Evolutionary conservation across 2,329 filamentous ascomycete genomes (phyloP), one percentile per base, ranked within the genome.

Genomic region (Ophiostoma sp.): DNA sequence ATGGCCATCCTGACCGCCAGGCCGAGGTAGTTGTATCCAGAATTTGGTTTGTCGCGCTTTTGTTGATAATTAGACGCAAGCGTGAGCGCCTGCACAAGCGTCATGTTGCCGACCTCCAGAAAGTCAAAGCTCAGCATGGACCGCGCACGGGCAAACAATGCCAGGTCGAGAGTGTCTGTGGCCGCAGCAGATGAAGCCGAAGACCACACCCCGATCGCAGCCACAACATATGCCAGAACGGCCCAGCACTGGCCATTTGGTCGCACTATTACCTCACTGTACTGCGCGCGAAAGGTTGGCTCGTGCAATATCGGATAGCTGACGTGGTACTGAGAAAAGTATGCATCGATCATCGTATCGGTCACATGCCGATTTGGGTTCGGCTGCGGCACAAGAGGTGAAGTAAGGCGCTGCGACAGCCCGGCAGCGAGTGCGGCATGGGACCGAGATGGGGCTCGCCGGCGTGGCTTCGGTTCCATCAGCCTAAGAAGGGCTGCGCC

Each of bases 41-140:
- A 83, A 71, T 85, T 85, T 3, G 83, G 83, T 52, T 81, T 80
- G 73, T 85, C 81, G 39, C 81, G 77, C 73, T 84, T 85, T 73
- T 84, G 82, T 65, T 75, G 74, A 71, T 77, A 77, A 48, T 79
- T 79, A 27, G 75, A 75, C 33, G 76, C 74, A 4, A 79, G 74
- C 1, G 75, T 75, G 15, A 79, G 73, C 1, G 77, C 76, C 68
- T 79, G 76, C 20, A 79, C 77, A 7, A 78, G 73, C 1, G 76
- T 77, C 44, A 78, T 72, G 72, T 78, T 79, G 4, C 76, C 78
- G 62, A 75, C 75, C 70, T 79, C 77, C 54, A 79, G 77, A 33
- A 79, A 76, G 41, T 76, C 75, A 35, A 76, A 75, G 39, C 76
- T 74, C 20, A 74, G 39, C 39, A 67, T 17, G 20, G 39, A 31